Percentiles rank a stretch among this genome's conserved stretches.
These are phyloP conservation scores for Teratosphaeria destructans DNA, from an alignment of 2,329 filamentous ascomycete genomes.

Conservation along the genomic window DNA sequence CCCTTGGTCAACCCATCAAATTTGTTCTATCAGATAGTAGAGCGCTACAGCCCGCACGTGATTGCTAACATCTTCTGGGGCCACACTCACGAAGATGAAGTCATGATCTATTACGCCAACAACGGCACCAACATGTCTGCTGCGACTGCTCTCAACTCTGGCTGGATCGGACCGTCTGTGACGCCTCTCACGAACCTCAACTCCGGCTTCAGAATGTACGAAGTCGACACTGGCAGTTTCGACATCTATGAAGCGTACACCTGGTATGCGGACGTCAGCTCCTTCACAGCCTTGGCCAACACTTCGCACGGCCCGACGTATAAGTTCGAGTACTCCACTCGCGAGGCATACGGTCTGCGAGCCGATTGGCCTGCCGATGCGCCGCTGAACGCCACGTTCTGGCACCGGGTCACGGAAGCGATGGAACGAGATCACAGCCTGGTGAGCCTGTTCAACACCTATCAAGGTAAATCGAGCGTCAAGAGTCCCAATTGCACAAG, in stretches of 20 bases:
- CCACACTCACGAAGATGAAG: constrained; percentile 46
- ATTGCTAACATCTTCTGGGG: constrained; percentile 47
- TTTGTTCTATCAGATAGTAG: constrained; percentile 46
- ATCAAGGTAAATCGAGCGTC: constrained; percentile 43
- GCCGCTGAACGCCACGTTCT: constrained; percentile 49
- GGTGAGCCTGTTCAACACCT: constrained; percentile 41
- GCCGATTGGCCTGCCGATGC: constrained; percentile 37
- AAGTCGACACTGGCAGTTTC: constrained; percentile 45
- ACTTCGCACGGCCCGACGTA: constrained; percentile 35
- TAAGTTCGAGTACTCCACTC: constrained; percentile 42
- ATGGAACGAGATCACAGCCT: constrained; percentile 43
- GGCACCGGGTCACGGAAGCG: constrained; percentile 47
- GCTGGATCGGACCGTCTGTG: constrained; percentile 43
- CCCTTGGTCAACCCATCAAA: constrained; percentile 44
- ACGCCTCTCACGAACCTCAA: constrained; percentile 47
- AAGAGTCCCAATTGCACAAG: constrained; percentile 43
- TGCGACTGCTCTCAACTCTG: constrained; percentile 36
- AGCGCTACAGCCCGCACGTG: constrained; percentile 42
- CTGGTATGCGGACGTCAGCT: constrained; percentile 42
- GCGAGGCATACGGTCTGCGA: constrained; percentile 37
- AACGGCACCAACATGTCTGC: constrained; percentile 31
- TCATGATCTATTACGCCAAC: constrained; percentile 45
- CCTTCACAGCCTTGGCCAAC: constrained; percentile 29
- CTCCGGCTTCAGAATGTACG: constrained; percentile 43
- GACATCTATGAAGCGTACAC: constrained; percentile 46